Base-by-base conservation (phyloP, 495 filamentous ascomycete genomes). In the Paragyromitra xinjiangensis region DNA sequence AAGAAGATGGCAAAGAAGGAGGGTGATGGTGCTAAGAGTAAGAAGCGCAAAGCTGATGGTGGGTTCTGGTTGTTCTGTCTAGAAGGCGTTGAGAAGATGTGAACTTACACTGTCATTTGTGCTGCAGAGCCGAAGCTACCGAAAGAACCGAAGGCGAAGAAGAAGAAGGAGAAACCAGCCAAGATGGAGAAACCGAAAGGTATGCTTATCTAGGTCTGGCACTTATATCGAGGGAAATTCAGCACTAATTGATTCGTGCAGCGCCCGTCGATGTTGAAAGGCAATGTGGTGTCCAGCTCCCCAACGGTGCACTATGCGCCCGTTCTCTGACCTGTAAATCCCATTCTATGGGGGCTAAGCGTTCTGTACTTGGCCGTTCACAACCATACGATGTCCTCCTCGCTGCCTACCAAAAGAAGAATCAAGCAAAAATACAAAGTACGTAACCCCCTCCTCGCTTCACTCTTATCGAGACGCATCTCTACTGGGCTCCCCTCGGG, bases 371-470 rank as follows among this genome's bases (percentile, higher is more conserved):
- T 14, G 95, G 95, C 5, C 87, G 95, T 40, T 95, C 92, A 45
- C 86, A 97, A 64, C 96, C 96, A 1, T 99, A 99, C 82, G 95
- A 98, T 83, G 94, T 95, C 89, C 85, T 99, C 34, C 88, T 99
- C 26, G 90, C 92, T 39, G 92, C 93, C 19, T 98, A 99, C 83
- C 95, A 99, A 85, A 98, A 98, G 87, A 97, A 97, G 87, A 99
- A 98, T 83, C 95, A 98, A 84, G 95, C 95, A 12, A 95, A 96
- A 80, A 92, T 95, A 85, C 95, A 98, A 83, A 96, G 92, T 94
- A 88, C 78, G 88, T 24, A 22, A 85, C n/a, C 64, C 64, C 34
- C 65, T 59, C 55, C 34, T 34, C 51, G 59, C 37, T 42, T 66
- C 12, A 39, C 37, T 7, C 62, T 44, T 3, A 34, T 34, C 29